phyloP scores from a whole-genome alignment of 108 stramenopile species.

The Pseudonitzschia pungens region DNA sequence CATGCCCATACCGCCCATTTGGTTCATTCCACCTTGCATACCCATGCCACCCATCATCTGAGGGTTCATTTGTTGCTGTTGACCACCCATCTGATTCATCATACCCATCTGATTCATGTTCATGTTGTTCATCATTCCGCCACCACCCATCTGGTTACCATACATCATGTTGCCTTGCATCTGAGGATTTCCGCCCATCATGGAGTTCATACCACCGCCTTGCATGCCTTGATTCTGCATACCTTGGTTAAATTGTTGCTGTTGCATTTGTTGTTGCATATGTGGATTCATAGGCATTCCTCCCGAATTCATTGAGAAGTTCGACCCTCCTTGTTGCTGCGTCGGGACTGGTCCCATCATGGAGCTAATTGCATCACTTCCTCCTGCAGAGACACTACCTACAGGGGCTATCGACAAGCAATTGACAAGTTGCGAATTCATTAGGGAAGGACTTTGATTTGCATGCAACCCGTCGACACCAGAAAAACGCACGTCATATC shows the following conservation, averaged over 20 bases:
- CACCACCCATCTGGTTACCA: slow-evolving; percentile 15
- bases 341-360: slow-evolving; percentile 42
- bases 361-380: slow-evolving; percentile 49
- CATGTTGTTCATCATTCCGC: no score
- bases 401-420: slow-evolving; percentile 13
- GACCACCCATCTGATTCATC: slow-evolving; percentile 22
- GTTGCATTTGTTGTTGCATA: slow-evolving; percentile 49
- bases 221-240: slow-evolving; percentile 33
- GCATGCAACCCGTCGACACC: slow-evolving; percentile 31
- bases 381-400: slow-evolving; percentile 44
- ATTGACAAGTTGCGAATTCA: not conserved
- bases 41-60: slow-evolving; percentile 23
- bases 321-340: slow-evolving; percentile 19
- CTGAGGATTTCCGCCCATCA: slow-evolving; percentile 39
- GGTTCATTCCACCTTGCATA: slow-evolving; percentile 26
- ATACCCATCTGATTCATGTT: slow-evolving; percentile 17
- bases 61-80: slow-evolving; percentile 25
- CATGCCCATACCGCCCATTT: slow-evolving; percentile 23
- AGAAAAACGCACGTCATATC: slow-evolving; percentile 14
- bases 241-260: slow-evolving; percentile 22
- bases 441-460: slow-evolving; percentile 8
- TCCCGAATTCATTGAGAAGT: slow-evolving; percentile 18
- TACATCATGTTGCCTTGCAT: slow-evolving; percentile 30
- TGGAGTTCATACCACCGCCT: slow-evolving; percentile 22
- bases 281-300: slow-evolving; percentile 18